Conservation (phyloP, 2,329 filamentous ascomycete genomes). For the Plenodomus tracheiphilus region DNA sequence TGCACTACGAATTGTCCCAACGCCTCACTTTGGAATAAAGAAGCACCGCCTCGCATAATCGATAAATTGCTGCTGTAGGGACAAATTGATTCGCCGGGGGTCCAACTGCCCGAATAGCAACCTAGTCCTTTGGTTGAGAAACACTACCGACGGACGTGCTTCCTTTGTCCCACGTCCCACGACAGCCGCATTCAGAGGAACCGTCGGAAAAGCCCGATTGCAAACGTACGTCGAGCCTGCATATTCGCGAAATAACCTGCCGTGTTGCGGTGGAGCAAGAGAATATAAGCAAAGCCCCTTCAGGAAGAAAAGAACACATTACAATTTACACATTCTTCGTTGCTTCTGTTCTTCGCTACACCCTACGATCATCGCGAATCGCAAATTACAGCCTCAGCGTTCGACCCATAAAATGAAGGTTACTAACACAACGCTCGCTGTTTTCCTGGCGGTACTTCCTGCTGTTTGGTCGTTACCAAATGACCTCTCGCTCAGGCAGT, state of each 20-base stretch:
- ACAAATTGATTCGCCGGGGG: not conserved
- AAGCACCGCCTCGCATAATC: not conserved
- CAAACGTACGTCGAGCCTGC: constrained; percentile 17
- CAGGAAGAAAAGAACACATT: not conserved
- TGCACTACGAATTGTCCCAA: not conserved
- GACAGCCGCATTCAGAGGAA: constrained; percentile 14
- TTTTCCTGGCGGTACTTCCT: constrained; percentile 9
- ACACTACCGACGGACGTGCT: constrained; percentile 4
- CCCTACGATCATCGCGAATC: no score
- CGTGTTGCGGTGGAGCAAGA: constrained; percentile 3
- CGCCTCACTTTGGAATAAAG: not conserved
- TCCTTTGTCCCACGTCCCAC: constrained; percentile 23
- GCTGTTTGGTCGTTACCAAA: constrained; percentile 11
- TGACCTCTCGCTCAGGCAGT: constrained; percentile 1
- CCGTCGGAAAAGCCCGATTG: constrained; percentile 6
- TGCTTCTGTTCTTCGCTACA: not conserved
- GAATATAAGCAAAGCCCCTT: not conserved
- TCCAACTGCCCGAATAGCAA: not conserved
- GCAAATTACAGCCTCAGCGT: not conserved
- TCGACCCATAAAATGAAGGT: constrained; percentile 10
- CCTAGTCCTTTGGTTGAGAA: not conserved
- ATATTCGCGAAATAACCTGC: not conserved
- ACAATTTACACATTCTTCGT: not conserved
- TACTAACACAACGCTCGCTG: constrained; percentile 5
- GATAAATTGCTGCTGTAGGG: not conserved